Evolutionary conservation across 1,284 basidiomycete species (phyloP).

Genomic region (Cutaneotrichosporon arboriforme): DNA sequence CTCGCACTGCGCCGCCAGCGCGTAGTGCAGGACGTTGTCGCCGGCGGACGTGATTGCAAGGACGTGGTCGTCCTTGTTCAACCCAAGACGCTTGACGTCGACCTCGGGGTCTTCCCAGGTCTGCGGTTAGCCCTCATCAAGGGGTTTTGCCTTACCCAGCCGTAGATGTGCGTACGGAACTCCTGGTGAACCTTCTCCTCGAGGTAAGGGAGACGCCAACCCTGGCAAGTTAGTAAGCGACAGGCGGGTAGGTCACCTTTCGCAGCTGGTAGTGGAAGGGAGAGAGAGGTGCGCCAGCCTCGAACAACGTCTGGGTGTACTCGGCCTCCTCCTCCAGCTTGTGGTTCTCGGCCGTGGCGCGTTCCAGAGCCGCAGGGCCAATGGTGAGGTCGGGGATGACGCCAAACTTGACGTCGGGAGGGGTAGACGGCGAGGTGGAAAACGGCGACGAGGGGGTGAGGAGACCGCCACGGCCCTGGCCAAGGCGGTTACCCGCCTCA

Average conservation of each 20-base stretch:
- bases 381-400: constrained; percentile 46
- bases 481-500: constrained; percentile 63
- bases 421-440: constrained; percentile 31
- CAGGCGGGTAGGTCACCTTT: constrained; percentile 47
- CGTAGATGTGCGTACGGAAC: constrained; percentile 71
- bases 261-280: constrained; percentile 70
- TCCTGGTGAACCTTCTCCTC: constrained; percentile 67
- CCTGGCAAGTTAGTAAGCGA: constrained; percentile 40
- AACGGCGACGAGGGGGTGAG: constrained; percentile 52
- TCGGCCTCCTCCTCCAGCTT: background rate
- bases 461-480: constrained; percentile 47
- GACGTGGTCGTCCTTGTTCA: constrained; percentile 62
- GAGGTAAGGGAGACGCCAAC: constrained; percentile 71
- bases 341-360: constrained; percentile 7
- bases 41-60: constrained; percentile 74
- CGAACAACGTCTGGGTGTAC: constrained; percentile 48
- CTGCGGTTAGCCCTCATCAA: constrained; percentile 30
- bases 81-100: constrained; percentile 64
- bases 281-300: constrained; percentile 58
- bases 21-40: constrained; percentile 77
- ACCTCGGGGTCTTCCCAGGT: constrained; percentile 79
- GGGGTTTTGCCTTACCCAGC: constrained; percentile 36
- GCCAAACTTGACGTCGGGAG: constrained; percentile 40
- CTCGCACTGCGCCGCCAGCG: constrained; percentile 60
- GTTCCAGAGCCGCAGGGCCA: constrained; percentile 40